Base-by-base conservation (phyloP, 306 rosid genomes). In the cucumber (Cucumis sativus) region DNA sequence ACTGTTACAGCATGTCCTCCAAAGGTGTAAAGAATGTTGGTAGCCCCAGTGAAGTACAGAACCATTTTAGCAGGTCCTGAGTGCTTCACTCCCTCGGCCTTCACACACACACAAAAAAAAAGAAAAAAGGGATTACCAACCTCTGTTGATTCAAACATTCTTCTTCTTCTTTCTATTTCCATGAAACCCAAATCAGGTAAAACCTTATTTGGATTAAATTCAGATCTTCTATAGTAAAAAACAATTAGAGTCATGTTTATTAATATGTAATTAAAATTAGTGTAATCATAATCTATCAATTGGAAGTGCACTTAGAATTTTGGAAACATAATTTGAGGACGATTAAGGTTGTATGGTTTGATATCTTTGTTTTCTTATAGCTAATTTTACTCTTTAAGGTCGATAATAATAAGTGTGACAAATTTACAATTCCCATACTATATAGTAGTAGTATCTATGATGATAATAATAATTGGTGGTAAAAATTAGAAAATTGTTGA, bases 1-100 rank as follows among this genome's bases (percentile, higher is more conserved):
- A 95, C 97, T 81, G 98, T 95, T 52, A 95, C 98, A 70, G 98
- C 98, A 84, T 95, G 97, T 78, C 98, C 98, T 78, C 98, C 98
- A 55, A 94, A 94, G 60, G 98, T 94, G 82, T 94, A 94, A 76
- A 94, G 96, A 90, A 94, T 92, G 89, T 94, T 94, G 82, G 98
- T 94, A 41, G 97, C 98, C 61, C 98, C 97, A 23, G 98, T 92
- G 69, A 95, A 95, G 88, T 95, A 95, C 75, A 95, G 96, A 82
- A 92, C 97, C 93, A 92, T 77, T 70, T 83, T 92, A 74, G 91
- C 65, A 63, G 98, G 97, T 6, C 93, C 98, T 15, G 98, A 92
- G 89, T 95, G 97, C 81, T 83, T 92, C 93, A 95, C 98, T 37
- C 93, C 98, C 80, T 90, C 98, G 66, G 84, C 88, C 97, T 90